Conservation (phyloP, 805 yeast species). For the Candida tallmaniae region DNA sequence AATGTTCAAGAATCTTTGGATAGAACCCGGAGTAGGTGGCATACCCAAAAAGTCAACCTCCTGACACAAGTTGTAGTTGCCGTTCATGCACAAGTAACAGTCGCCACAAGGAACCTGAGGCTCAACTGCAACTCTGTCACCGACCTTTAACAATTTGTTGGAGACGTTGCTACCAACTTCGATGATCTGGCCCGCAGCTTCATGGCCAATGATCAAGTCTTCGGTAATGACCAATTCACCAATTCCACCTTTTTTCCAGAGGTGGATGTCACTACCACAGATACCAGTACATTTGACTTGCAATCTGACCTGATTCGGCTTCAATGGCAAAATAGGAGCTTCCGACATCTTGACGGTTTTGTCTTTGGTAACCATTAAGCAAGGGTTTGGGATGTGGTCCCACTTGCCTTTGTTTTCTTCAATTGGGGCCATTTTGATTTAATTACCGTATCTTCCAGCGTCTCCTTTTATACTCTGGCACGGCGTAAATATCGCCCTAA, state of each 20-base stretch:
- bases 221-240: conserved; percentile 31
- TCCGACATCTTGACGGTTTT: conserved; percentile 11
- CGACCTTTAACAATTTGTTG: conserved; percentile 33
- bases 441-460: no score
- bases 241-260: conserved; percentile 20
- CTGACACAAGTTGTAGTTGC: conserved; percentile 20
- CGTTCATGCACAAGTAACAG: conserved; percentile 19
- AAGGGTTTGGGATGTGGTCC: conserved; percentile 15
- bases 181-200: conserved; percentile 44
- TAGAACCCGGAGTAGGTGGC: conserved; percentile 15
- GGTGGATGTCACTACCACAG: conserved; percentile 22
- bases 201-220: conserved; percentile 42
- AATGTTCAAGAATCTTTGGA: conserved; percentile 16
- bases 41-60: conserved; percentile 15
- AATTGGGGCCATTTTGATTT: conserved; percentile 12
- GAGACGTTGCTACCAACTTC: conserved; percentile 46
- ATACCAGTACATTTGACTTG: conserved; percentile 21
- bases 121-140: conserved; percentile 49
- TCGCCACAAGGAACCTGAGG: conserved; percentile 54
- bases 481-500: no score
- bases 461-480: no score
- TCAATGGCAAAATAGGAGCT: conserved; percentile 11
- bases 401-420: conserved; percentile 12
- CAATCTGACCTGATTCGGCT: conserved; percentile 16
- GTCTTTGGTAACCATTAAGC: conserved; percentile 13